These are phyloP conservation scores for Phytophthora pluvialis DNA, from an alignment of 352 stramenopile species.

Conservation along the genomic window DNA sequence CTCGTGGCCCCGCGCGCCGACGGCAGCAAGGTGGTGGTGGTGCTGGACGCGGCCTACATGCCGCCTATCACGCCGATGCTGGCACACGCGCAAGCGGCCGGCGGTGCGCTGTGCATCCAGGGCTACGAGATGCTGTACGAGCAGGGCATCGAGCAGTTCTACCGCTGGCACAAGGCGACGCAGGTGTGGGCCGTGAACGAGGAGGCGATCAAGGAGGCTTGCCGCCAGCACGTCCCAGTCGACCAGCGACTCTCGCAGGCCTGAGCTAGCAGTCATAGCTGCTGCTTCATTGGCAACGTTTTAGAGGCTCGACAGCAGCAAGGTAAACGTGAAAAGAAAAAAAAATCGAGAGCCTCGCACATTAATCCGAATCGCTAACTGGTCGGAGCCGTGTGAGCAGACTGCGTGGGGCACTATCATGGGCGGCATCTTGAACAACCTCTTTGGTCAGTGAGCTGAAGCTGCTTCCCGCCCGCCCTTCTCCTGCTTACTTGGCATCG, in stretches of 20 bases:
- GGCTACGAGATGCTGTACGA: slow-evolving; percentile 99
- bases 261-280: slow-evolving; percentile 15
- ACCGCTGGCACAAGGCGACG: slow-evolving; percentile 90
- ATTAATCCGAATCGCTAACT: slow-evolving; percentile 23
- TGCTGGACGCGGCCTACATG: slow-evolving; percentile 99
- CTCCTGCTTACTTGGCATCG: slow-evolving; percentile 31
- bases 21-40: slow-evolving; percentile 74
- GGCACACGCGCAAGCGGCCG: slow-evolving; percentile 82
- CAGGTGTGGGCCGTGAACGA: slow-evolving; percentile 50
- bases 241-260: slow-evolving; percentile 56
- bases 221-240: slow-evolving; percentile 54
- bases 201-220: slow-evolving; percentile 63
- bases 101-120: slow-evolving; percentile 89
- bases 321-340: slow-evolving; percentile 2
- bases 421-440: neutral
- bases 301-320: neutral
- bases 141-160: slow-evolving; percentile 97
- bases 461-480: neutral
- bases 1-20: slow-evolving; percentile 46
- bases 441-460: neutral
- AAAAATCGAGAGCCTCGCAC: slow-evolving; percentile 10
- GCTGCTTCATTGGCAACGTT: neutral
- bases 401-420: neutral
- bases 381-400: neutral
- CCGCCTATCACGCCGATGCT: slow-evolving; percentile 95